phyloP scores from a whole-genome alignment of 139 green algal genomes.

The Coelastrella sp. region DNA sequence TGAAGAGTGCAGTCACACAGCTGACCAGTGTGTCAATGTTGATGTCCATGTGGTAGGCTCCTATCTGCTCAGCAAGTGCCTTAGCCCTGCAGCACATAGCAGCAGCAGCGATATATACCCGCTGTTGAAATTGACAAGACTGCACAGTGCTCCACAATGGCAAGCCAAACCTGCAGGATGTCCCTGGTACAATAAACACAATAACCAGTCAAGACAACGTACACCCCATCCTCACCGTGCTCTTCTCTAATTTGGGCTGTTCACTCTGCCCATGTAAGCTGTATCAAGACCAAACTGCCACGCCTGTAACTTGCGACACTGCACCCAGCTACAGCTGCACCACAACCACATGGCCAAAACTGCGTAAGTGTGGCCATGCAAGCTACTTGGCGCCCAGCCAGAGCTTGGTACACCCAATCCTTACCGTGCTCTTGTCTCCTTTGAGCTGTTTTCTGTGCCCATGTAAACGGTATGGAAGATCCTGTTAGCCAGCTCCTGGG shows the following conservation, averaged over 20 bases:
- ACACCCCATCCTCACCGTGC: no score
- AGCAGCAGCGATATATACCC: neutral
- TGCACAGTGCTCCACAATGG: no score
- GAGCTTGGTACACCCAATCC: neutral
- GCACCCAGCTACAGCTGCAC: no score
- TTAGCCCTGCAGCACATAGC: constrained; percentile 49
- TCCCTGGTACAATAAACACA: no score
- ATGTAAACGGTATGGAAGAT: constrained; percentile 96
- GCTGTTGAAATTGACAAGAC: neutral
- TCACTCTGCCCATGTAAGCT: no score
- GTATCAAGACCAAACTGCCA: no score
- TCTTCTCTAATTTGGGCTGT: no score
- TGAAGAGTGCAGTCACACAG: constrained; percentile 82
- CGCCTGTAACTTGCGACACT: no score
- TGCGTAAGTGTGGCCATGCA: no score
- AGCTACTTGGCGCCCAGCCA: neutral
- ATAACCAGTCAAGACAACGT: no score
- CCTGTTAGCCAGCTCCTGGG: constrained; percentile 77
- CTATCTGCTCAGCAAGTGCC: constrained; percentile 80
- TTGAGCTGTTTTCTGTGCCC: constrained; percentile 93
- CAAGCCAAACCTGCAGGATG: no score
- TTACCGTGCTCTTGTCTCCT: constrained; percentile 73
- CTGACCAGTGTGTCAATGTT: constrained; percentile 80
- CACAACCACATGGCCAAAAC: no score
- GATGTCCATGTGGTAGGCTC: constrained; percentile 87